Conservation (phyloP, 495 filamentous ascomycete species). For the Amorphotheca resinae region DNA sequence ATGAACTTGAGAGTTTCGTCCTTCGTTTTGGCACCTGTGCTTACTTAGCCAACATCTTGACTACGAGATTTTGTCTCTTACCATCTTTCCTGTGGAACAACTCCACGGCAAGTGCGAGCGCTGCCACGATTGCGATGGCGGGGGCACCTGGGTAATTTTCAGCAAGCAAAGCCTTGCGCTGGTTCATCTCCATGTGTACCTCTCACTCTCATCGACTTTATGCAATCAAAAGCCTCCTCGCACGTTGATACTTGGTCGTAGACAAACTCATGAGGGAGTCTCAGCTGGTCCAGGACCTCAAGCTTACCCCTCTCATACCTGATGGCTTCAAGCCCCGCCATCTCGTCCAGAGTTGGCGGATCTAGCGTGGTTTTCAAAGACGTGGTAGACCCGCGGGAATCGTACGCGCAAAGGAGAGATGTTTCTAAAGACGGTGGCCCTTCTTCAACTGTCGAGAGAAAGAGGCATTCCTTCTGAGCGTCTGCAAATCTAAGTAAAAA, state of each 20-base stretch:
- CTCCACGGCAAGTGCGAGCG: conserved; percentile 72
- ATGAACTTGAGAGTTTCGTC: conserved; percentile 57
- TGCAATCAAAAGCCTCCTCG: conserved; percentile 83
- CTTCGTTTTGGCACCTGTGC: conserved; percentile 24
- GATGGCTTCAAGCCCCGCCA: conserved; percentile 62
- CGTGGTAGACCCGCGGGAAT: too few relatives aligned
- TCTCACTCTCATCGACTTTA: conserved; percentile 86
- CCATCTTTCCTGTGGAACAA: conserved; percentile 40
- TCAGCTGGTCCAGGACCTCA: conserved; percentile 79
- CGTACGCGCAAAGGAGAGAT: not conserved
- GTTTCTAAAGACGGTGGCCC: not conserved
- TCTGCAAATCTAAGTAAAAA: too few relatives aligned
- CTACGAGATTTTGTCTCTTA: conserved; percentile 17
- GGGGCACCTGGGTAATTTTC: conserved; percentile 48
- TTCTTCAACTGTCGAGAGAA: not conserved
- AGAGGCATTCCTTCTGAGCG: not conserved
- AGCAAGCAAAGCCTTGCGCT: conserved; percentile 1
- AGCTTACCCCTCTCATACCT: conserved; percentile 67
- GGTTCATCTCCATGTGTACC: conserved; percentile 23
- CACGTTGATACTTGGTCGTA: conserved; percentile 63
- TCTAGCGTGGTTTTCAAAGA: too few relatives aligned
- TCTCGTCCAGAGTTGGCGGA: not conserved
- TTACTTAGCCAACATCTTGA: not conserved
- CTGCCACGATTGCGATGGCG: conserved; percentile 94
- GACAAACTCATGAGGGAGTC: conserved; percentile 72